Conservation (phyloP, 768 basidiomycete species). For the Paxillus involutus region DNA sequence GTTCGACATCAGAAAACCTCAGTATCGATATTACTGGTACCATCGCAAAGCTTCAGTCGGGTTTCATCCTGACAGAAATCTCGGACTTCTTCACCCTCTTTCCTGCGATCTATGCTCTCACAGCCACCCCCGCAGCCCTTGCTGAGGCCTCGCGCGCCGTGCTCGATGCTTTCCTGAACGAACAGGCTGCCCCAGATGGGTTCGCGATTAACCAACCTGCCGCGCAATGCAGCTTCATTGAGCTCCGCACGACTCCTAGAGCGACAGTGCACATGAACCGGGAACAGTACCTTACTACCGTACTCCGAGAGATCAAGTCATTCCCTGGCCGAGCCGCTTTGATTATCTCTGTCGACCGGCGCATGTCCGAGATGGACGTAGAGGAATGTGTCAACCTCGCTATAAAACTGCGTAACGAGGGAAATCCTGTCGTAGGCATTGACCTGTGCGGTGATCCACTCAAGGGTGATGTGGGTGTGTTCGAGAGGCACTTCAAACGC, state of each 20-base stretch:
- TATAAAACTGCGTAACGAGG: conserved; percentile 49
- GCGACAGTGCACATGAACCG: conserved; percentile 57
- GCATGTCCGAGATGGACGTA: conserved; percentile 54
- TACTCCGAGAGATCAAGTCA: conserved; percentile 63
- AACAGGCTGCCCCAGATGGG: conserved; percentile 20
- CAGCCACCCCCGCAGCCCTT: conserved; percentile 57
- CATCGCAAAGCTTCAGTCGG: conserved; percentile 40
- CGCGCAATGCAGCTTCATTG: conserved; percentile 70
- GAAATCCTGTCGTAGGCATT: conserved; percentile 69
- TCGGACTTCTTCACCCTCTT: conserved; percentile 75
- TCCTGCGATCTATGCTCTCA: conserved; percentile 77
- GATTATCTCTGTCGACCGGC: conserved; percentile 75
- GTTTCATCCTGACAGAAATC: conserved; percentile 49
- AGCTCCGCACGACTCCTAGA: conserved; percentile 81
- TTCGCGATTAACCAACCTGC: conserved; percentile 29
- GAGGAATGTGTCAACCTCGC: conserved; percentile 60
- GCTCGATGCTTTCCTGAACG: conserved; percentile 55
- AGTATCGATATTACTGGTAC: conserved; percentile 43
- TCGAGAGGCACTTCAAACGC: conserved; percentile 49
- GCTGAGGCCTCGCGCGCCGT: conserved; percentile 62
- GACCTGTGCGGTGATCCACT: conserved; percentile 80
- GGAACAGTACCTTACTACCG: conserved; percentile 59
- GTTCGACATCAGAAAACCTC: conserved; percentile 13
- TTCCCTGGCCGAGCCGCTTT: conserved; percentile 57
- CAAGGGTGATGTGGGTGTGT: conserved; percentile 54